A percentile compares a stretch with the other conserved stretches of the same genome.
Conservation (phyloP, 352 stramenopile species). For the Achlya hypogyna region DNA sequence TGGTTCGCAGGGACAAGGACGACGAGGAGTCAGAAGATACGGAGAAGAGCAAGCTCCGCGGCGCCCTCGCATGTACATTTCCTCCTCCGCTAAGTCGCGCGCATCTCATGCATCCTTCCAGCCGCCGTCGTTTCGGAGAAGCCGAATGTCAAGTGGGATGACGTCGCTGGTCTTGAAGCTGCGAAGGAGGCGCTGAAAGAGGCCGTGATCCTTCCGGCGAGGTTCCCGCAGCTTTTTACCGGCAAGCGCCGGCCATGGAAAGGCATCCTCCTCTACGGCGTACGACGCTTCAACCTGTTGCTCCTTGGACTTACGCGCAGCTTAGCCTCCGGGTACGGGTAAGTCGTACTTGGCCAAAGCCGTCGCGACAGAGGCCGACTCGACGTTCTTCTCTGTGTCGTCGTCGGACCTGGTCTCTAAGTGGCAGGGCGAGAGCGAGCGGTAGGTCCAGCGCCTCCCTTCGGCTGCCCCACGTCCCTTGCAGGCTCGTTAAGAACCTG, state of each 20-base stretch:
- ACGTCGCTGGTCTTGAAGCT: conserved; percentile 94
- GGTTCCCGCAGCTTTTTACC: conserved; percentile 97
- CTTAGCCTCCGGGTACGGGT: conserved; percentile 77
- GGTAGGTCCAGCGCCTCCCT: conserved; percentile 40
- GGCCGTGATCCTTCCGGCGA: conserved; percentile 93
- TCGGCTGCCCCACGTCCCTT: conserved; percentile 28
- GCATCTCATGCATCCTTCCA: conserved; percentile 24
- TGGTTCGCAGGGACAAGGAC: conserved; percentile 50
- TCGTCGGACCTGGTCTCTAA: conserved; percentile 98
- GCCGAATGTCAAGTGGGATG: conserved; percentile 94
- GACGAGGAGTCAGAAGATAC: conserved; percentile 92
- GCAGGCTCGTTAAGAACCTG: conserved; percentile 94
- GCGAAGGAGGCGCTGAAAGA: conserved; percentile 99
- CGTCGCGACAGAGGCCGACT: conserved; percentile 97
- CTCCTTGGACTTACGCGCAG: not conserved
- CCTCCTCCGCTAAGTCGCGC: not conserved
- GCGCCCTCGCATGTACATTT: conserved; percentile 79
- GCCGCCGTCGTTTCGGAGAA: conserved; percentile 81
- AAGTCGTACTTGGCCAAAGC: conserved; percentile 97
- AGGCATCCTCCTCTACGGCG: conserved; percentile 97
- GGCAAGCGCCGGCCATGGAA: conserved; percentile 88
- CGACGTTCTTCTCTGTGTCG: conserved; percentile 97
- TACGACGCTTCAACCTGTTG: conserved; percentile 35
- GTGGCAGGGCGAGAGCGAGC: conserved; percentile 95
- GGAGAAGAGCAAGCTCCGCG: conserved; percentile 91